Evolutionary conservation across 208 protist genomes (phyloP).

Genomic region (Tritrichomonas musculus): DNA sequence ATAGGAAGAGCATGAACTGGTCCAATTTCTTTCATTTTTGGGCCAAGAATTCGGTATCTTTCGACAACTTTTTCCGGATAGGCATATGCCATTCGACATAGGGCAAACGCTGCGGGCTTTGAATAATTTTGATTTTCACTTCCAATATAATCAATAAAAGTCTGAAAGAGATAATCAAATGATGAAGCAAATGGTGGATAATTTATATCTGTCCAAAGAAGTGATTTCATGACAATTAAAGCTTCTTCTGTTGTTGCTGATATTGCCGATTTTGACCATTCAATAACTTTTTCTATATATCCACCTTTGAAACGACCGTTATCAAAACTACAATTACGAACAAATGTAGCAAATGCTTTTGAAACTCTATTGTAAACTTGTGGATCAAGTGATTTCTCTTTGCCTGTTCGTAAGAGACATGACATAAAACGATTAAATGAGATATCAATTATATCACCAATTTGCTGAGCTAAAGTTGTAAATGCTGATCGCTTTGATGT

Average conservation of each 20-base stretch:
- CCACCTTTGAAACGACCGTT: neutral
- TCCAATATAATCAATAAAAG: neutral
- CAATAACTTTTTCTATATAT: neutral
- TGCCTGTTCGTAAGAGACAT: too few species aligned
- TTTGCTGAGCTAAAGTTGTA: neutral
- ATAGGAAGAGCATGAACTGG: neutral
- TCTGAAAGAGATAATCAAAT: neutral
- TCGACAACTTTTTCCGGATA: neutral
- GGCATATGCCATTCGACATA: neutral
- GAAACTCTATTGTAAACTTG: neutral
- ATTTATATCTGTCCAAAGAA: neutral
- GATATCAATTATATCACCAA: slow-evolving; percentile 7
- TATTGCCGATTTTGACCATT: neutral
- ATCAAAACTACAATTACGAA: neutral
- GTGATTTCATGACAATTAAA: neutral
- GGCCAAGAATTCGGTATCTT: neutral
- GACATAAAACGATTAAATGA: neutral
- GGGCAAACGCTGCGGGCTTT: neutral
- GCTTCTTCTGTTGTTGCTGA: neutral
- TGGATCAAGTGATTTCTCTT: too few species aligned
- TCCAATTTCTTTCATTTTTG: neutral
- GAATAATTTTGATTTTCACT: neutral
- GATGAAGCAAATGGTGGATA: neutral
- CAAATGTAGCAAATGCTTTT: neutral
- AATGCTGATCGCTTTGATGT: neutral